Conservation (phyloP, 768 basidiomycete genomes). For the Sporobolomyces phaffii region DNA sequence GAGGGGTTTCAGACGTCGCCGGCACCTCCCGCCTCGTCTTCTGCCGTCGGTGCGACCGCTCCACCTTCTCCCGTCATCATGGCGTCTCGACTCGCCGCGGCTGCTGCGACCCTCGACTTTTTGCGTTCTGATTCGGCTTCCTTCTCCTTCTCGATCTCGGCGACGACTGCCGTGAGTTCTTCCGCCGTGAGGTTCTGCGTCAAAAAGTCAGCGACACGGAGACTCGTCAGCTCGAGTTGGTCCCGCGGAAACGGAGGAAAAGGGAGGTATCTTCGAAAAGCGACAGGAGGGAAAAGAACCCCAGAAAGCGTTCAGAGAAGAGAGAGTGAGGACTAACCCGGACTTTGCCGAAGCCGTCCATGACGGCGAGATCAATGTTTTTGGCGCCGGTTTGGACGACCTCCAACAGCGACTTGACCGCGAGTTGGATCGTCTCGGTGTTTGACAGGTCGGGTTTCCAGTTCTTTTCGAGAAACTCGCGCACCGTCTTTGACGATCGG, state of each 20-base stretch:
- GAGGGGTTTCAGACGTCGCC: too few relatives aligned
- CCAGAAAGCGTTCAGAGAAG: too few relatives aligned
- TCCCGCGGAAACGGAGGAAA: too few relatives aligned
- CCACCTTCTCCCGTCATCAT: slow-evolving; percentile 52
- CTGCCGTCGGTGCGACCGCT: background rate
- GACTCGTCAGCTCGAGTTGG: too few relatives aligned
- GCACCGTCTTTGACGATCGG: slow-evolving; percentile 93
- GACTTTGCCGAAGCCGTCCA: slow-evolving; percentile 90
- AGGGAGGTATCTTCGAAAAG: too few relatives aligned
- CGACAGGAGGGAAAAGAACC: too few relatives aligned
- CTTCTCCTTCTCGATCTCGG: slow-evolving; percentile 93
- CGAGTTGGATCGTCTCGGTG: slow-evolving; percentile 87
- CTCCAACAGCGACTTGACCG: slow-evolving; percentile 89
- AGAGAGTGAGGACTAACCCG: slow-evolving; percentile 55
- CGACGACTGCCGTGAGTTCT: slow-evolving; percentile 86
- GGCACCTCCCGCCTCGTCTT: slow-evolving; percentile 29
- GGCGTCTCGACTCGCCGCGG: slow-evolving; percentile 82
- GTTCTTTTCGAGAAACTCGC: slow-evolving; percentile 97
- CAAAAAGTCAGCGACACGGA: background rate
- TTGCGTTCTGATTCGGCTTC: slow-evolving; percentile 96
- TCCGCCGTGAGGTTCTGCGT: slow-evolving; percentile 70
- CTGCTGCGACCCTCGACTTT: slow-evolving; percentile 78
- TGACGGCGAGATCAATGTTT: slow-evolving; percentile 97
- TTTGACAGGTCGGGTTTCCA: slow-evolving; percentile 82
- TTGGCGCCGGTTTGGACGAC: slow-evolving; percentile 99